Evolutionary conservation across 805 yeast species (phyloP).

Genomic region (Candida germanica): DNA sequence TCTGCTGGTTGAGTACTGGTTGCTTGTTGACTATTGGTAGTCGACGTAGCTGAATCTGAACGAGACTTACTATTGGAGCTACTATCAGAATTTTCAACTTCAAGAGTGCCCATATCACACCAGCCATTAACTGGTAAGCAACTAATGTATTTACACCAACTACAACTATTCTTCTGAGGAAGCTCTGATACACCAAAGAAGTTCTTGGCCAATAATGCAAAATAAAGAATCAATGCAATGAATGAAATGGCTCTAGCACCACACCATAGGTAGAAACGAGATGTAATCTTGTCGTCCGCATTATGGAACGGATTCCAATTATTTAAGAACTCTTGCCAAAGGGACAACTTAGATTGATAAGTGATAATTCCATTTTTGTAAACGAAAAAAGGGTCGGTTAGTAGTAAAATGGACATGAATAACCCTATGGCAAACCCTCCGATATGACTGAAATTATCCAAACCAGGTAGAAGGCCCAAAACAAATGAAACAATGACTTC

Average conservation of each 20-base stretch:
- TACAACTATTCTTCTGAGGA: constrained; percentile 51
- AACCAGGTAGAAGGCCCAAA: constrained; percentile 67
- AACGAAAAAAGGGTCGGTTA: constrained; percentile 56
- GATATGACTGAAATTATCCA: constrained; percentile 72
- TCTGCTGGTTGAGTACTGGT: constrained; percentile 1
- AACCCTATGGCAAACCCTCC: constrained; percentile 72
- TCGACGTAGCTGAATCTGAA: background rate
- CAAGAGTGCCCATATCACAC: constrained; percentile 50
- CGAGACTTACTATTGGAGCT: constrained; percentile 1
- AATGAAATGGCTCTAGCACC: constrained; percentile 43
- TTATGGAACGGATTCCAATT: constrained; percentile 41
- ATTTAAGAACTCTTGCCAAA: constrained; percentile 29
- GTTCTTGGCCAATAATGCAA: constrained; percentile 46
- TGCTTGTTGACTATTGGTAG: background rate
- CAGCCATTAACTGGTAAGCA: constrained; percentile 70
- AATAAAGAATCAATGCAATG: constrained; percentile 47
- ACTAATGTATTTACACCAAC: constrained; percentile 72
- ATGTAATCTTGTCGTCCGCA: constrained; percentile 30
- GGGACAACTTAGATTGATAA: constrained; percentile 26
- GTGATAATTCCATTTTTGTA: constrained; percentile 39
- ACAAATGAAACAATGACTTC: constrained; percentile 60
- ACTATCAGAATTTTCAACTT: background rate
- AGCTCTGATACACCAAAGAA: constrained; percentile 31
- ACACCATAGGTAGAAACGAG: constrained; percentile 51
- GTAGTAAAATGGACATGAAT: constrained; percentile 44